These are phyloP conservation scores for Neoscytalidium dimidiatum DNA, from an alignment of 2,329 filamentous ascomycete genomes.

Conservation along the genomic window DNA sequence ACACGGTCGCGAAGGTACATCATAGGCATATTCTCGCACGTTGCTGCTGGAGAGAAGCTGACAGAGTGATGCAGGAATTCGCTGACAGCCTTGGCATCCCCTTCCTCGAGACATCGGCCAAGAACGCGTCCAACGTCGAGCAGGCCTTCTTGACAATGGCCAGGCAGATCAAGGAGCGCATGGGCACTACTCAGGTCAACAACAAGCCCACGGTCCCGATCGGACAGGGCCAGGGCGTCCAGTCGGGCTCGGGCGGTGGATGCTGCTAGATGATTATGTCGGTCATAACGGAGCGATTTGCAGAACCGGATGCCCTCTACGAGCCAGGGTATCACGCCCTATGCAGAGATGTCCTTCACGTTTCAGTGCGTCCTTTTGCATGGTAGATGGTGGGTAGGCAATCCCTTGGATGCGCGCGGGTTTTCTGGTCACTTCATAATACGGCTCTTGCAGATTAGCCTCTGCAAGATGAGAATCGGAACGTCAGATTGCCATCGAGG, in stretches of 20 bases:
- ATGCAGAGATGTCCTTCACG: slow-evolving; percentile 18
- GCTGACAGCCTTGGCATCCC: slow-evolving; percentile 98
- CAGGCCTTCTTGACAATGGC: slow-evolving; percentile 99
- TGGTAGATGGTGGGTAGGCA: slow-evolving; percentile 20
- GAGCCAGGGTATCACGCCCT: slow-evolving; percentile 12
- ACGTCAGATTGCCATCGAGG: slow-evolving; percentile 20
- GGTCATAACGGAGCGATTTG: slow-evolving; percentile 12
- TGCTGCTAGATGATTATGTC: slow-evolving; percentile 69
- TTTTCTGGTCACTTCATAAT: slow-evolving; percentile 20
- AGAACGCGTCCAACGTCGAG: slow-evolving; percentile 99
- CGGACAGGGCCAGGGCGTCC: slow-evolving; percentile 89
- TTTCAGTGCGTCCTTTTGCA: slow-evolving; percentile 21
- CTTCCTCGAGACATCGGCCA: slow-evolving; percentile 99
- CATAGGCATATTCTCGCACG: not conserved
- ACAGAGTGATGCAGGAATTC: slow-evolving; percentile 72
- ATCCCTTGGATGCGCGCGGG: slow-evolving; percentile 21
- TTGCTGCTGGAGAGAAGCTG: slow-evolving; percentile 18
- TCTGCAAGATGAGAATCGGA: slow-evolving; percentile 18
- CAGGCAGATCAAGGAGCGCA: slow-evolving; percentile 99
- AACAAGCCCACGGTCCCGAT: slow-evolving; percentile 98
- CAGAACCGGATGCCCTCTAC: slow-evolving; percentile 15
- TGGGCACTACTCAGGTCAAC: slow-evolving; percentile 97
- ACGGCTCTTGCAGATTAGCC: slow-evolving; percentile 4
- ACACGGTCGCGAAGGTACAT: slow-evolving; percentile 96
- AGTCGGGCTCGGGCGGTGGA: slow-evolving; percentile 78